These are phyloP conservation scores for Castanopsis chinensis DNA, from an alignment of 306 rosid species.

Conservation along the genomic window DNA sequence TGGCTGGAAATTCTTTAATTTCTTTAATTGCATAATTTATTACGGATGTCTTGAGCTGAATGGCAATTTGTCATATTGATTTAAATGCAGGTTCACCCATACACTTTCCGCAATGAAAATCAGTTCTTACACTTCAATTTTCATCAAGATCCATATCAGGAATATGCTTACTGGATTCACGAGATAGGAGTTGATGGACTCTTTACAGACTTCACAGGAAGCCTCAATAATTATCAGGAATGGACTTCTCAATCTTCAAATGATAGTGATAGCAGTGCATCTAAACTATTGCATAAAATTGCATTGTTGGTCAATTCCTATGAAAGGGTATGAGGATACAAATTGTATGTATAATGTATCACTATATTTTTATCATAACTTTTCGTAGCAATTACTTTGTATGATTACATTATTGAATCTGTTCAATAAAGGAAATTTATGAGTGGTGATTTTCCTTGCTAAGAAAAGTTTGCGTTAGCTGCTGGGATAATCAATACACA, in stretches of 20 bases:
- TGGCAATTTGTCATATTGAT: conserved; percentile 1
- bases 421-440: not conserved
- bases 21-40: not conserved
- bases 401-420: not conserved
- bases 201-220: conserved; percentile 89
- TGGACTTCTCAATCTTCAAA: conserved; percentile 41
- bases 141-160: conserved; percentile 70
- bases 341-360: not conserved
- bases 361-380: not conserved
- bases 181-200: conserved; percentile 79
- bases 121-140: conserved; percentile 53
- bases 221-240: conserved; percentile 68
- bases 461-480: not conserved
- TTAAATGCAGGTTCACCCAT: conserved; percentile 81
- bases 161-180: conserved; percentile 77
- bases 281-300: conserved; percentile 60
- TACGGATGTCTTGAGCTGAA: not conserved
- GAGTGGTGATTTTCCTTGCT: not conserved
- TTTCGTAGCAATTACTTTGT: not conserved
- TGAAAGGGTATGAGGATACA: conserved; percentile 10
- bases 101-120: conserved; percentile 78
- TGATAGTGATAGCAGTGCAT: conserved; percentile 31
- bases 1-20: not conserved
- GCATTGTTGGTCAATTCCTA: conserved; percentile 43
- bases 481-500: not conserved